These are phyloP conservation scores for Eimeria brunetti DNA, from an alignment of 169 alveolate species.

Conservation along the genomic window DNA sequence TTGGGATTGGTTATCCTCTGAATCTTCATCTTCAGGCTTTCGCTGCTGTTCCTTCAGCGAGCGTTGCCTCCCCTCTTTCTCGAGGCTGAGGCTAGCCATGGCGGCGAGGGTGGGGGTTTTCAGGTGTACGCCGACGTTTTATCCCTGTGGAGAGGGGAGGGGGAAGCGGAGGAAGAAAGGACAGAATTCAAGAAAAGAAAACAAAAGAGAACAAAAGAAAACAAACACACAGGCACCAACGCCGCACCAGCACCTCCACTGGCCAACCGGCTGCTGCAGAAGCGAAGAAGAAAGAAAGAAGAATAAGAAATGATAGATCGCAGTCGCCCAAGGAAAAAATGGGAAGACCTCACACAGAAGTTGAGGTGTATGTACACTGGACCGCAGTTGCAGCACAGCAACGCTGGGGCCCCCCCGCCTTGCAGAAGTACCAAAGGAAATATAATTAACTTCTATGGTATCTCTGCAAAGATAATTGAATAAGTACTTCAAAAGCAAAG, in stretches of 20 bases:
- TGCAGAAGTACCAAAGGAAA: not conserved
- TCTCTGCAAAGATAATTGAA: not conserved
- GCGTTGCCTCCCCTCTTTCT: constrained; percentile 74
- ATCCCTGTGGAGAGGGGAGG: not conserved
- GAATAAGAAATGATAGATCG: no score
- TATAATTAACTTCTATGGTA: not conserved
- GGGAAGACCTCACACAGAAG: not conserved
- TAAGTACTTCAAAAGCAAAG: not conserved
- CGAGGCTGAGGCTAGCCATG: constrained; percentile 55
- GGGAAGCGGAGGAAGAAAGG: not conserved
- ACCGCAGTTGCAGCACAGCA: not conserved
- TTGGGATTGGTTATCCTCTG: constrained; percentile 30
- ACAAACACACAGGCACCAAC: no score
- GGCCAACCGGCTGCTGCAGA: no score
- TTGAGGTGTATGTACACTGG: not conserved
- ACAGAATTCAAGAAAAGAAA: not conserved
- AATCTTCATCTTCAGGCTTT: constrained; percentile 11
- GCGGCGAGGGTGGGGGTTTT: not conserved
- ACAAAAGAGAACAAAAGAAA: not conserved
- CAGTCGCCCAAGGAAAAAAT: not conserved
- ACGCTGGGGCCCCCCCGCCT: not conserved
- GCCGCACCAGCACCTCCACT: no score
- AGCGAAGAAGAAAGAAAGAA: no score
- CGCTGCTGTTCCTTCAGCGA: constrained; percentile 69
- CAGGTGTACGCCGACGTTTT: not conserved